Base-by-base conservation (phyloP, 1,139 yeast species). In the Wickerhamomyces sp. region DNA sequence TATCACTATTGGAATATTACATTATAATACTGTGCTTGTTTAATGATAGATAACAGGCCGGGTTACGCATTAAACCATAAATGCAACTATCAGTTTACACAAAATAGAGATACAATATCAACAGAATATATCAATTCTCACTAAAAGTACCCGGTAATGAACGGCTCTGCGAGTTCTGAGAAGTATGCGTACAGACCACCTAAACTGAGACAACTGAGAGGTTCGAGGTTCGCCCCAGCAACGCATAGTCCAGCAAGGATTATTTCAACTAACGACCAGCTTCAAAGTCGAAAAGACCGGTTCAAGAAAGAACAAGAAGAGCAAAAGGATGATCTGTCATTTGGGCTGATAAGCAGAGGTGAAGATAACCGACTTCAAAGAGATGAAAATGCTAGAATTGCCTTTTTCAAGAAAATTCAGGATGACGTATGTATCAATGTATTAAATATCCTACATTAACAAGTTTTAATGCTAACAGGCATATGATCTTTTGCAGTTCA, bases 301-400 rank as follows among this genome's bases (percentile, higher is more conserved):
- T 55, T 55, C 28, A 34, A 31, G 3, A 37, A 16, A 1, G 37
- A 39, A 2, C 20, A 37, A 5, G 30, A 33, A 4, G 37, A 38
- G 4, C 46, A 52, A 15, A 39, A 45, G 16, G 38, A 45, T 14
- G 41, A 38, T 7, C 33, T 37, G 2, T 59, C 58, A 3, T 76
- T 70, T 48, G 86, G 86, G 1, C 63, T 70, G 33, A 59, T 76
- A 2, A 78, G 85, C 47, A 61, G 85, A 38, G 85, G 85, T 1
- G 83, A 77, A 40, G 83, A 76, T 45, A 55, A 56, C 36, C 55
- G 74, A 31, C 59, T 79, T 21, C 78, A 73, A 45, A 49, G 62
- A n/a, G 73, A 72, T 48, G 44, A 51, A 5, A 41, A 46, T 6
- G 75, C 68, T 13, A 58, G 81, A 43, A 55, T 52, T 15, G 56